Base-by-base conservation (phyloP, 805 yeast species). In the Saturnispora dispora region DNA sequence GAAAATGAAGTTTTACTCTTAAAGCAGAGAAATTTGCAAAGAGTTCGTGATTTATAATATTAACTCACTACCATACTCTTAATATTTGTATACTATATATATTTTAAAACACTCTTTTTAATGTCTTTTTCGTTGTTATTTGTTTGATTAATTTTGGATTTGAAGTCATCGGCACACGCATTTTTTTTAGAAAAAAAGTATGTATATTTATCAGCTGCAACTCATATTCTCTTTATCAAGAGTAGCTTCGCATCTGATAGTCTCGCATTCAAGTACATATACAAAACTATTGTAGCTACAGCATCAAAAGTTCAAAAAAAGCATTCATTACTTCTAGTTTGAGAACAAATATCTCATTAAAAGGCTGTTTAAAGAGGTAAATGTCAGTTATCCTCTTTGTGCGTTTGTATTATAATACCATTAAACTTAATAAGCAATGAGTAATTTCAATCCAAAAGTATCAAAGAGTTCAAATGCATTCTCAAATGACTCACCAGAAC, bases 1-100 rank as follows among this genome's bases (percentile, higher is more conserved):
- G 45, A 47, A 3, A 61, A 7, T 15, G 59, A 49, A 30, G 20
- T 55, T 17, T 50, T 10, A 10, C 6, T 36, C 22, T 22, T 15
- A 17, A 20, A 18, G 5, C 17, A 17, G 18, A n/a, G 22, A 22
- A n/a, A 20, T 20, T 20, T 18, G 8, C 28, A 11, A 28, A 48
- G 47, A 18, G 43, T 48, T 18, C 8, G 15, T 18, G 39, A 35
- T 5, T 13, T 48, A 17, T 35, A 30, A 32, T 23, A 3, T 22
- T 20, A 17, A 8, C 22, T 18, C 39, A 11, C 7, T 17, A 18
- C 9, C 4, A 17, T 37, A 5, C 41, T 37, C 22, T 37, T 18
- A 8, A 17, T n/a, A n/a, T 13, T 25, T 30, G 33, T 30, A 30
- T 30, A 30, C 33, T 30, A 30, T 30, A 11, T 13, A 30, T 30